These are phyloP conservation scores for Hericium coralloides DNA, from an alignment of 768 basidiomycete species.

Conservation along the genomic window DNA sequence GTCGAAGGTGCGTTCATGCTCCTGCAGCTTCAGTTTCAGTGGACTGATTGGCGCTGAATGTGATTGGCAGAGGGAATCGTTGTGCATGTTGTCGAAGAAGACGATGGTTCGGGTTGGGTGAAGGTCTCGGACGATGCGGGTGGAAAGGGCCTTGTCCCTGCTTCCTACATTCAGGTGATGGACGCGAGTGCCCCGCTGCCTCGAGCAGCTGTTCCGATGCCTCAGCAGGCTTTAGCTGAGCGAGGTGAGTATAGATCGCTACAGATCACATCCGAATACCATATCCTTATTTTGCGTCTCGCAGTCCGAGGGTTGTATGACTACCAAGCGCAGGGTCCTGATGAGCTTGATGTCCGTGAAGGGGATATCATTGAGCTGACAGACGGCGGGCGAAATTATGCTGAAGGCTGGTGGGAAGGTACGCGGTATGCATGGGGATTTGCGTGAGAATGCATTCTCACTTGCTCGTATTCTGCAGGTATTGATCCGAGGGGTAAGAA, in stretches of 20 bases:
- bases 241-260: slow-evolving; percentile 35
- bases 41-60: background rate
- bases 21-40: background rate
- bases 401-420: slow-evolving; percentile 88
- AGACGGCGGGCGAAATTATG: slow-evolving; percentile 58
- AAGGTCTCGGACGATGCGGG: slow-evolving; percentile 57
- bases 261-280: background rate
- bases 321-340: slow-evolving; percentile 64
- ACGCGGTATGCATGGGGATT: slow-evolving; percentile 15
- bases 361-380: slow-evolving; percentile 59
- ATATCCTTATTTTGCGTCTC: slow-evolving; percentile 2
- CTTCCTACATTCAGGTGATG: slow-evolving; percentile 56
- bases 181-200: slow-evolving; percentile 19
- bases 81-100: slow-evolving; percentile 66
- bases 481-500: slow-evolving; percentile 49
- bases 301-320: slow-evolving; percentile 77
- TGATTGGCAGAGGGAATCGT: slow-evolving; percentile 42
- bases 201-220: slow-evolving; percentile 10
- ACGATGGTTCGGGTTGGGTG: slow-evolving; percentile 84
- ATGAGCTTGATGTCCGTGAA: slow-evolving; percentile 56
- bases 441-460: slow-evolving; percentile 10
- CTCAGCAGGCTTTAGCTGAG: slow-evolving; percentile 30
- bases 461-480: slow-evolving; percentile 34
- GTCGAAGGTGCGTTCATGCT: slow-evolving; percentile 41
- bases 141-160: slow-evolving; percentile 70